These are phyloP conservation scores for Globisporangium heterothallicum DNA, from an alignment of 352 stramenopile genomes.

Conservation along the genomic window DNA sequence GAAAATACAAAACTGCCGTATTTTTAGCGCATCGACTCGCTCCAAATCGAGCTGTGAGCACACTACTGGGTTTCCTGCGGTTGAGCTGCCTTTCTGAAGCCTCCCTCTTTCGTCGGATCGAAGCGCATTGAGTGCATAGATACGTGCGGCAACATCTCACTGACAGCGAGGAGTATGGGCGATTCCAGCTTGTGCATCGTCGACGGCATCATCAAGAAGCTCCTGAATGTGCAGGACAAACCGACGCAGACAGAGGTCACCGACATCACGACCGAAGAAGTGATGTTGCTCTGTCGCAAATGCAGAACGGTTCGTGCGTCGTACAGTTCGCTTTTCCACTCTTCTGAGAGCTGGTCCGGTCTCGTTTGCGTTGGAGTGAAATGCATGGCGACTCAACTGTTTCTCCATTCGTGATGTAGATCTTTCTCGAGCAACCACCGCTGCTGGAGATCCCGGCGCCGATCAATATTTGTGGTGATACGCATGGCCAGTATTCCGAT, in stretches of 20 bases:
- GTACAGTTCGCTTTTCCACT: not conserved
- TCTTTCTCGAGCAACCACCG: slow-evolving; percentile 89
- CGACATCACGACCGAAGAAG: slow-evolving; percentile 72
- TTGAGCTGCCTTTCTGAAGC: not conserved
- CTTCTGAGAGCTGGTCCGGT: not conserved
- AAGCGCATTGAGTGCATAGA: too few species aligned
- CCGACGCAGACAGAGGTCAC: slow-evolving; percentile 54
- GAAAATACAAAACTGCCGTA: slow-evolving; percentile 1
- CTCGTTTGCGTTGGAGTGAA: not conserved
- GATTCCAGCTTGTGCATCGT: slow-evolving; percentile 50
- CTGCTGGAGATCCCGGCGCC: slow-evolving; percentile 90
- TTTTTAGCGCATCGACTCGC: not conserved
- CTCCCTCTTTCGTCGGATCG: too few species aligned
- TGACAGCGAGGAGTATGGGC: slow-evolving; percentile 21
- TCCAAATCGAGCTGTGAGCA: too few species aligned
- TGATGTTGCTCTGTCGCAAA: slow-evolving; percentile 74
- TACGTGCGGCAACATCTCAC: too few species aligned
- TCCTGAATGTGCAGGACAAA: slow-evolving; percentile 55
- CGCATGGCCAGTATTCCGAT: slow-evolving; percentile 98
- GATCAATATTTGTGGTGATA: slow-evolving; percentile 95
- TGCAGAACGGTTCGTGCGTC: slow-evolving; percentile 42
- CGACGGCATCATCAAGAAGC: slow-evolving; percentile 58
- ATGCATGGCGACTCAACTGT: not conserved
- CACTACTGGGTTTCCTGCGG: slow-evolving; percentile 4
- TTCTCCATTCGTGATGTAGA: too few species aligned